Evolutionary conservation across 257 asterid species (phyloP), one percentile per base, ranked within the genome.

Genomic region (Gynochthodes officinalis): DNA sequence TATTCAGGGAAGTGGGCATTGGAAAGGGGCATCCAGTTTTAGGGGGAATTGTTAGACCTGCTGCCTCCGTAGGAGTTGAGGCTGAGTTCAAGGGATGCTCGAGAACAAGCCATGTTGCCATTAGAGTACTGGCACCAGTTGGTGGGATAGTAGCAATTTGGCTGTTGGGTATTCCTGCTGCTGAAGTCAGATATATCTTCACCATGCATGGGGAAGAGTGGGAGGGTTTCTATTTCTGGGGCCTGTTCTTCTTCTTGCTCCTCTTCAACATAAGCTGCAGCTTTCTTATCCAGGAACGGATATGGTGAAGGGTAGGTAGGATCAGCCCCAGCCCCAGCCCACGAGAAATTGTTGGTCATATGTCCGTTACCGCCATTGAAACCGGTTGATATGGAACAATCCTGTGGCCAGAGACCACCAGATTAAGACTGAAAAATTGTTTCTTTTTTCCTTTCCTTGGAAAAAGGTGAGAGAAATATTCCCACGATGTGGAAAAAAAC

Each of bases 161-260:
- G 55, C 49, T 62, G 73, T 30, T 72, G 62, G 35, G 32, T 67
- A 32, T 18, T n/a, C n/a, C n/a, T 59, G 77, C 37, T 37, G 74
- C 68, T 1, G 69, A 72, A 78, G 40, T 43, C 89, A 14, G 79
- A 64, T 15, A 21, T 65, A 59, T 81, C 68, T 35, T 86, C 95
- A 59, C 85, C 87, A 73, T 92, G 98, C 81, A 90, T 84, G 19
- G 99, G 99, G 73, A 95, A 95, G 35, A 95, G 97, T 0, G 98
- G 90, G 23, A 94, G 97, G 23, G 98, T 94, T 77, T 91, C 97
- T 32, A 81, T 76, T 65, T 80, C 92, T 39, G 69, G 74, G 7
- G 39, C 67, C 2, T 76, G 30, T 18, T 83, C 80, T 30, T 71
- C 73, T 0, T 77, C 73, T 53, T 76, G 78, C 2, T 64, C 84